These are phyloP conservation scores for Cercospora sesami DNA, from an alignment of 2,329 filamentous ascomycete species.

Conservation along the genomic window DNA sequence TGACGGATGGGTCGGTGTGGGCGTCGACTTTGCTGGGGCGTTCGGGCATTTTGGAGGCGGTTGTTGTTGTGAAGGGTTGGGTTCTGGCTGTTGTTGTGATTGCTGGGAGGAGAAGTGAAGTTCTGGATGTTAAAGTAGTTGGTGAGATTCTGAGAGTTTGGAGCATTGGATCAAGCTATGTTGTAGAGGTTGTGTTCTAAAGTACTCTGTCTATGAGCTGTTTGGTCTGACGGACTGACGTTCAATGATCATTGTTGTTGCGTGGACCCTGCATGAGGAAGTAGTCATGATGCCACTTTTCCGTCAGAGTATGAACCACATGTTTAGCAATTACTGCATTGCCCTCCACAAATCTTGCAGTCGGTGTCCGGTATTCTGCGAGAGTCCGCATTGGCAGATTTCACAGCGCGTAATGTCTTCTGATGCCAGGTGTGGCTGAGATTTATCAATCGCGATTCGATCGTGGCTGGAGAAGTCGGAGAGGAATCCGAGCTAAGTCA, in stretches of 20 bases:
- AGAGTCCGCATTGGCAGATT: slow-evolving; percentile 3
- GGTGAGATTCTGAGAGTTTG: background rate
- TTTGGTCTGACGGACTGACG: background rate
- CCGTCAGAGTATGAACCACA: slow-evolving; percentile 4
- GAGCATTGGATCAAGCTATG: background rate
- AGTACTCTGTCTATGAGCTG: background rate
- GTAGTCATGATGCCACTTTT: slow-evolving; percentile 10
- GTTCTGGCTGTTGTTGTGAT: background rate
- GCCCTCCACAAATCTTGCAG: background rate
- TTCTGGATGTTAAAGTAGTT: background rate
- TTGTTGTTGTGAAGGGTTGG: slow-evolving; percentile 9
- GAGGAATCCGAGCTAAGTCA: background rate
- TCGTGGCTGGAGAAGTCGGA: background rate
- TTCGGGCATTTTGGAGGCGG: slow-evolving; percentile 48
- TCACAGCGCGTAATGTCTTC: background rate
- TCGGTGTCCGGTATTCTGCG: background rate
- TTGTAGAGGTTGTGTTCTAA: no score
- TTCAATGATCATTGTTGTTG: background rate
- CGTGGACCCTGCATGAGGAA: slow-evolving; percentile 6
- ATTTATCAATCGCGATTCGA: background rate
- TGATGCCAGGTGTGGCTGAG: background rate
- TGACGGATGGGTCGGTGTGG: slow-evolving; percentile 49
- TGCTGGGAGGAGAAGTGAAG: background rate
- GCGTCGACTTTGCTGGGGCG: slow-evolving; percentile 45
- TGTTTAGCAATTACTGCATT: background rate